Percentiles rank a stretch among this genome's conserved stretches.
Conservation (phyloP, 2,329 filamentous ascomycete genomes). For the Penicillium sp. region DNA sequence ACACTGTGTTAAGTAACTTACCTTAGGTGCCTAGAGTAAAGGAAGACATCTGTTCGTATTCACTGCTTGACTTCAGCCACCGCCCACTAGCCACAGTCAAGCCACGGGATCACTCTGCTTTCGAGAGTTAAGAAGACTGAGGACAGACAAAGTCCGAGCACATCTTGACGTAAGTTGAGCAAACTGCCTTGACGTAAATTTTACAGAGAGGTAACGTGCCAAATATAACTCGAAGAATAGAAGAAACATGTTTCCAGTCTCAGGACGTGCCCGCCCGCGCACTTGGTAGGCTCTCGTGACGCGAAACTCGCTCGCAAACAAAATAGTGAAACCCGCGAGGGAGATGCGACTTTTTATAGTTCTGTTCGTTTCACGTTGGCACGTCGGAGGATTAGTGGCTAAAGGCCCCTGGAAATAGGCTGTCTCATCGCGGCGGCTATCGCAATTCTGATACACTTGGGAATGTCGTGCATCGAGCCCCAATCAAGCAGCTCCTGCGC, state of each 20-base stretch:
- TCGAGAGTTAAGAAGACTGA: neutral
- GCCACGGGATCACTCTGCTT: neutral
- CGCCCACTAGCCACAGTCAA: constrained; percentile 6
- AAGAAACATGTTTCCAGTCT: neutral
- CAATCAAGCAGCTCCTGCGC: neutral
- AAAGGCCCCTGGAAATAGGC: neutral
- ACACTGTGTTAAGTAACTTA: neutral
- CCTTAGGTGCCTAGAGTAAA: neutral
- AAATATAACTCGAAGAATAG: neutral
- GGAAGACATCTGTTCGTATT: neutral
- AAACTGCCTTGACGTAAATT: neutral
- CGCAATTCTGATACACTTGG: neutral
- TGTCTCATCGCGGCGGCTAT: neutral
- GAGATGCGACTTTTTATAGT: neutral
- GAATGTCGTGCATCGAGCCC: neutral
- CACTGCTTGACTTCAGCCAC: neutral
- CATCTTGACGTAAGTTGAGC: no score
- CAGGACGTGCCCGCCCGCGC: neutral
- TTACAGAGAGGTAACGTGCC: neutral
- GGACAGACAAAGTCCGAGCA: neutral
- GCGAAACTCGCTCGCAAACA: neutral
- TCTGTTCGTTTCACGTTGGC: neutral
- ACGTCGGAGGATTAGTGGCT: no score
- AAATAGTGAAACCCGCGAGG: constrained; percentile 3
- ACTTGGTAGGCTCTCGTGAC: constrained; percentile 4